These are phyloP conservation scores for Spathaspora girioi DNA, from an alignment of 805 yeast species.

Conservation along the genomic window DNA sequence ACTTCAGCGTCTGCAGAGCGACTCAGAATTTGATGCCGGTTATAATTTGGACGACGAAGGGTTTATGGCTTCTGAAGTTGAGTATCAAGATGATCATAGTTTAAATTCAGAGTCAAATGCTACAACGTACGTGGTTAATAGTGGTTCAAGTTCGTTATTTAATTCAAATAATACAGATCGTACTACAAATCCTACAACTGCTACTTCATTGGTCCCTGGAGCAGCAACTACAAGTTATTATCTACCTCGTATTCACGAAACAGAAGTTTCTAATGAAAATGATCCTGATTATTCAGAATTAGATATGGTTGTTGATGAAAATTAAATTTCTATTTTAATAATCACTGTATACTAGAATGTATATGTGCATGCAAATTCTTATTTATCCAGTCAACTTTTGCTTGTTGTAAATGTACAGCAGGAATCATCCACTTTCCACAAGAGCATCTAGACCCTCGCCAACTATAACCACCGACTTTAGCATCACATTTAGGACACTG, in stretches of 20 bases:
- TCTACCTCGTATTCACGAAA: constrained; percentile 3
- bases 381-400: constrained; percentile 70
- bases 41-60: constrained; percentile 30
- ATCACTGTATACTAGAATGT: background rate
- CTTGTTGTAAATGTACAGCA: constrained; percentile 74
- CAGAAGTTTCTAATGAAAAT: constrained; percentile 9
- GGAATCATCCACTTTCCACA: constrained; percentile 97
- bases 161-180: constrained; percentile 13
- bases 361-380: constrained; percentile 3
- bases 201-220: constrained; percentile 2
- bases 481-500: constrained; percentile 78
- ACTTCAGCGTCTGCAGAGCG: constrained; percentile 1
- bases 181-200: constrained; percentile 20
- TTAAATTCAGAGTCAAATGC: constrained; percentile 15
- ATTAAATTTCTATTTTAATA: constrained; percentile 7
- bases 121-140: constrained; percentile 4
- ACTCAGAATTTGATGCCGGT: constrained; percentile 10
- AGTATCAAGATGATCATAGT: constrained; percentile 40
- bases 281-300: constrained; percentile 25
- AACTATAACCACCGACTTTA: constrained; percentile 87
- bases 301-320: constrained; percentile 44
- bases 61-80: constrained; percentile 47
- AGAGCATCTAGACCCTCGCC: constrained; percentile 93
- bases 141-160: constrained; percentile 5
- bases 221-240: background rate